Evolutionary conservation across 2,329 filamentous ascomycete genomes (phyloP), one percentile per base, ranked within the genome.

Genomic region (Colletotrichum navitas): DNA sequence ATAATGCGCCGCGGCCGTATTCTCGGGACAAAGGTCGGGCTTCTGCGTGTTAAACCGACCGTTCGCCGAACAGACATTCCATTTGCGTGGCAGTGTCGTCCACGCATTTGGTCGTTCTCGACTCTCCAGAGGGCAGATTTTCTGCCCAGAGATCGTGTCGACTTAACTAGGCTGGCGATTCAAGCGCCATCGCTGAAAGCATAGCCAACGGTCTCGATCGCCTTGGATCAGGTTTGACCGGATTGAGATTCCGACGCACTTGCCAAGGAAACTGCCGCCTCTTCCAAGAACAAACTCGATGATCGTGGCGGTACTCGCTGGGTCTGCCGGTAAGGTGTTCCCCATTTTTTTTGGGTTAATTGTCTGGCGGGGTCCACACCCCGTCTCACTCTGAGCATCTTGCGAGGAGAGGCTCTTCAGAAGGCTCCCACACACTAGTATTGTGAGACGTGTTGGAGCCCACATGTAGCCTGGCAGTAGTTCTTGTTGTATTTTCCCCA

Each of bases 21-120:
- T 60, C 61, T 73, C 71, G 73, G 71, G 39, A 59, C 55, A 67
- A 47, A 66, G 39, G 47, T 66, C 66, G 73, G 43, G 47, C 58
- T 71, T 71, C 62, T 71, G 41, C 18, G 34, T 63, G 39, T 71
- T 63, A 51, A 66, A 55, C 67, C 71, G 73, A 71, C 56, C 66
- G 49, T 36, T 52, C 26, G 66, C 70, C 66, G 70, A 72, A 45
- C 5, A 59, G 47, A 56, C 11, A 34, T 43, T 24, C 24, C 47
- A 29, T 11, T 29, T 32, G 24, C 12, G 21, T 36, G 11, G 7
- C 34, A 49, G 61, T 55, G 16, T 21, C 10, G 3, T 16, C 26
- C 26, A 43, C 11, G 39, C 11, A 8, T 26, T 32, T 36, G 43
- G 21, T 18, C 7, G 26, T 16, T 24, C 29, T 11, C 34, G 43